Conservation (phyloP, 2,329 filamentous ascomycete genomes). For the Aspergillus hortae region DNA sequence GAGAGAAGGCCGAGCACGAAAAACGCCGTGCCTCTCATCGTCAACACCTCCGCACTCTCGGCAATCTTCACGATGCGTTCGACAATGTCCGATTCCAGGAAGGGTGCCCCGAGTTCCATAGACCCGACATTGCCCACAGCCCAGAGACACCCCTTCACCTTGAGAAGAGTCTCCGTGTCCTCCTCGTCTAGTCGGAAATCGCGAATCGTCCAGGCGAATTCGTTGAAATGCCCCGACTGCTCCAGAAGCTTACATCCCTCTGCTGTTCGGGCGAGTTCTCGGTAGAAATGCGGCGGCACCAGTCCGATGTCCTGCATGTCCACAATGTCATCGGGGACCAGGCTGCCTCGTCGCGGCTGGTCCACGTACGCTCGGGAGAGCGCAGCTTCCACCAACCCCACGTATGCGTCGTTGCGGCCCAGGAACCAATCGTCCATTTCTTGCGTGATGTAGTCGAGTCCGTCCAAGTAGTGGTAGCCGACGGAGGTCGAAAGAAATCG, state of each 20-base stretch:
- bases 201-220: slow-evolving; percentile 84
- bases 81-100: slow-evolving; percentile 86
- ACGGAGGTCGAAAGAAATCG: slow-evolving; percentile 94
- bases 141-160: slow-evolving; percentile 96
- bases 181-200: slow-evolving; percentile 82
- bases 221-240: slow-evolving; percentile 93
- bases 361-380: slow-evolving; percentile 75
- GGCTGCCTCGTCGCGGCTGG: slow-evolving; percentile 46
- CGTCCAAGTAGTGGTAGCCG: slow-evolving; percentile 95
- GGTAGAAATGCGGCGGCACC: slow-evolving; percentile 97
- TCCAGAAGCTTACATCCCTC: slow-evolving; percentile 88
- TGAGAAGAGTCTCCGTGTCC: slow-evolving; percentile 79
- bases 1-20: slow-evolving; percentile 93
- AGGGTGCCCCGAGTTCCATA: slow-evolving; percentile 94
- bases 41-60: slow-evolving; percentile 83
- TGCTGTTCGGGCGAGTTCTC: slow-evolving; percentile 85
- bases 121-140: slow-evolving; percentile 96
- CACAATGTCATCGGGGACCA: slow-evolving; percentile 56
- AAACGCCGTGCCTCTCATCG: slow-evolving; percentile 89
- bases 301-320: slow-evolving; percentile 54
- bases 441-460: slow-evolving; percentile 95
- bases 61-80: slow-evolving; percentile 84
- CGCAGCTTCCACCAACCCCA: slow-evolving; percentile 91
- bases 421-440: slow-evolving; percentile 99
- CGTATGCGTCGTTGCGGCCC: slow-evolving; percentile 94